phyloP scores from a whole-genome alignment of 257 asterid genomes.

The Solanum sejunctum region DNA sequence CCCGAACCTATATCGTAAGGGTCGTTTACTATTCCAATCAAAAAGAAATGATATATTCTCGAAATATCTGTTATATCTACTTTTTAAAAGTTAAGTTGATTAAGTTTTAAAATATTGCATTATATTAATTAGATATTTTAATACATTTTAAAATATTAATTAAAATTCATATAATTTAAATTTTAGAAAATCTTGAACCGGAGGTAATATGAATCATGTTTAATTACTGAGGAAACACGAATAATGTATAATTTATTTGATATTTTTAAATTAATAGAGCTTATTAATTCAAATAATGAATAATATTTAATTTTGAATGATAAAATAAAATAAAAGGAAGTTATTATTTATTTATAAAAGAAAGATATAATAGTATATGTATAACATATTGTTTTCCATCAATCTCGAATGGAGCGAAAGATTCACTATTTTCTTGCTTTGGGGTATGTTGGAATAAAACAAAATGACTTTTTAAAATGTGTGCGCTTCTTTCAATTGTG shows the following conservation, averaged over 20 bases:
- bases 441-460: too few relatives aligned
- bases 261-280: neutral
- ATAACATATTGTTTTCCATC: too few relatives aligned
- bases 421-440: too few relatives aligned
- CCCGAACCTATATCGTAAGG: neutral
- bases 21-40: neutral
- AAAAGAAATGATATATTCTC: neutral
- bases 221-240: neutral
- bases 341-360: too few relatives aligned
- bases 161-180: neutral
- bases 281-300: neutral
- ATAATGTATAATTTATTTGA: neutral
- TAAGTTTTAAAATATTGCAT: neutral
- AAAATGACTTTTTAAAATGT: too few relatives aligned
- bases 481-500: too few relatives aligned
- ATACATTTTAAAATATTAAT: neutral
- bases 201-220: neutral
- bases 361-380: too few relatives aligned
- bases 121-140: neutral
- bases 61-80: neutral
- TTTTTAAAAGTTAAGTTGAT: neutral
- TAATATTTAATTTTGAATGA: neutral
- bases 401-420: too few relatives aligned
- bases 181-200: neutral
- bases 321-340: neutral